Conservation (phyloP, 148 eudicot species). For the Gaultheria prostrata region DNA sequence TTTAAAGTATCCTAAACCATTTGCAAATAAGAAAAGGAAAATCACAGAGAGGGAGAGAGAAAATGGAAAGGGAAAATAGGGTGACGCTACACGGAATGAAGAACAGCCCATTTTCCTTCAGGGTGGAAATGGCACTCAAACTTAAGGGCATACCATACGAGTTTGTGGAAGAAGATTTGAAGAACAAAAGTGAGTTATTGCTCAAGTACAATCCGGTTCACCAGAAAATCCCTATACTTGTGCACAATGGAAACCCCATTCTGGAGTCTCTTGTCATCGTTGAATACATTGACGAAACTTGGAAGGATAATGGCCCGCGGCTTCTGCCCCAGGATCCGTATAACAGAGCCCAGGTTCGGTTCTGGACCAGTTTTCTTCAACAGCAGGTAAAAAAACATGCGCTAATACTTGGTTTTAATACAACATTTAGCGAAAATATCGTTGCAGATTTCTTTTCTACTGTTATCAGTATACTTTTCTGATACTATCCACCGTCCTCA, state of each 20-base stretch:
- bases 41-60: neutral
- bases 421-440: neutral
- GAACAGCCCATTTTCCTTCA: constrained; percentile 33
- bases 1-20: neutral
- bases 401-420: neutral
- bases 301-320: constrained; percentile 12
- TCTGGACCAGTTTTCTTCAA: constrained; percentile 27
- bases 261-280: constrained; percentile 13
- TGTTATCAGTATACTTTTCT: too few relatives aligned
- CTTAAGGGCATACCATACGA: constrained; percentile 42
- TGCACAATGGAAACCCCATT: constrained; percentile 10
- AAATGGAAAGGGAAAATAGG: constrained; percentile 20
- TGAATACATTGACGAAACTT: constrained; percentile 21
- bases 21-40: too few relatives aligned
- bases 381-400: constrained; percentile 22
- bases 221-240: constrained; percentile 8
- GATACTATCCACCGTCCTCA: too few relatives aligned
- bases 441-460: too few relatives aligned
- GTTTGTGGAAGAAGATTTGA: constrained; percentile 34
- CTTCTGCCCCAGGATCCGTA: constrained; percentile 27
- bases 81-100: constrained; percentile 38
- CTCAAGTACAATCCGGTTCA: constrained; percentile 22
- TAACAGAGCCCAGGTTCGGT: constrained; percentile 21
- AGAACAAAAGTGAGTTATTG: constrained; percentile 32
- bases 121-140: constrained; percentile 43